Base-by-base conservation (phyloP, 148 eudicot species). In the Rhododendron williamsianum region DNA sequence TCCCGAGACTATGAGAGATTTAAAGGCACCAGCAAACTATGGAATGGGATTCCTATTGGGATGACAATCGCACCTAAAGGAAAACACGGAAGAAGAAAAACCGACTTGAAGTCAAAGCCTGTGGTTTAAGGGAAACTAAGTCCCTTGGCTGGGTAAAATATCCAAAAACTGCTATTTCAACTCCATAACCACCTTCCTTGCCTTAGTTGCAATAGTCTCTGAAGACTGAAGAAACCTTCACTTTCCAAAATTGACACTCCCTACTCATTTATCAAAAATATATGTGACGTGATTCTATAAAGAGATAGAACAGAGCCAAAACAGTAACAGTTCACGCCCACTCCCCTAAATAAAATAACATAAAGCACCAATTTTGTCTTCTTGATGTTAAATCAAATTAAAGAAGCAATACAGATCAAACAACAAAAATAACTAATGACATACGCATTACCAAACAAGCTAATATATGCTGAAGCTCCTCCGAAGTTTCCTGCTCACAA, bases 401-500 rank as follows among this genome's bases (percentile, higher is more conserved):
- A 80, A 38, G 79, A 72, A 30, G 36, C 25, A 74, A 38, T 11
- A 81, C 48, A 38, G 73, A 58, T 18, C 4, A 81, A 81, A 79
- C 51, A 35, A 85, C 85, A 16, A 13, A 67, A 71, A 71, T 63
- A 45, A 86, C 25, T 74, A 58, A 72, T 72, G 30, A 82, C 21
- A 43, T 77, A 35, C 80, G 71, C 60, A 83, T 92, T 93, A 97
- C 99, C 98, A 97, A 90, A 90, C 93, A 94, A 84, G 92, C 96
- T 73, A 95, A 88, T 86, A 97, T 91, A 65, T 87, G 93, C 87
- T 92, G 95, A 91, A 95, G 95, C 90, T 97, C 99, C 89, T 92
- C 94, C 19, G 95, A 85, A 80, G 98, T 95, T 86, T 92, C 93
- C 88, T 89, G 92, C 63, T 91, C 91, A 63, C 89, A 88, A 85